Percentiles rank a stretch among this genome's conserved stretches.
Conservation (phyloP, 2,329 filamentous ascomycete species). For the Fusarium avenaceum region DNA sequence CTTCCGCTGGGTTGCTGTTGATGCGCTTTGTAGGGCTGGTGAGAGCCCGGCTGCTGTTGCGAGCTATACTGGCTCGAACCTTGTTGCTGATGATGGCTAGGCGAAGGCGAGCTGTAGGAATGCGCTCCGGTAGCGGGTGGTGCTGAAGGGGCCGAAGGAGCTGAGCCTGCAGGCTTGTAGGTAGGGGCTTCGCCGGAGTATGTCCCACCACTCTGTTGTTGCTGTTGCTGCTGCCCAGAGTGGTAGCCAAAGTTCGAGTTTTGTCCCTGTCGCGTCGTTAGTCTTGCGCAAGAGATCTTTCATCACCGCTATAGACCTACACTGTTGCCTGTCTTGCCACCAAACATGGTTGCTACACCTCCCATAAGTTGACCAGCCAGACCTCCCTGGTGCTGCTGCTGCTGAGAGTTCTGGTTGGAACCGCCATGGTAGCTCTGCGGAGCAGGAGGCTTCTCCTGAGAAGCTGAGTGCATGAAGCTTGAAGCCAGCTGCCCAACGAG, state of each 20-base stretch:
- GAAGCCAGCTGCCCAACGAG: slow-evolving; percentile 70
- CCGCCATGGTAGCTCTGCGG: slow-evolving; percentile 65
- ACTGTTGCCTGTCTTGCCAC: slow-evolving; percentile 58
- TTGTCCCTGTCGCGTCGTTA: slow-evolving; percentile 58
- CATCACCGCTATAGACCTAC: slow-evolving; percentile 47
- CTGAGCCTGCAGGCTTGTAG: slow-evolving; percentile 54
- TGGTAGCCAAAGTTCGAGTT: slow-evolving; percentile 71
- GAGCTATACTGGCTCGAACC: slow-evolving; percentile 22
- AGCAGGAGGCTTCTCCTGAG: slow-evolving; percentile 60
- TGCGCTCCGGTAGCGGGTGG: slow-evolving; percentile 47
- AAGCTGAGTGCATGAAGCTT: slow-evolving; percentile 65
- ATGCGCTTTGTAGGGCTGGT: slow-evolving; percentile 28
- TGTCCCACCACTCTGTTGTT: slow-evolving; percentile 25
- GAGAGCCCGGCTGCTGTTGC: slow-evolving; percentile 40
- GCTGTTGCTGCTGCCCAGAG: slow-evolving; percentile 58
- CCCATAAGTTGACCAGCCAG: slow-evolving; percentile 68
- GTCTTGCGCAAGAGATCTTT: slow-evolving; percentile 2
- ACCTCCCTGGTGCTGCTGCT: slow-evolving; percentile 58
- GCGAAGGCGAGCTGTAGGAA: slow-evolving; percentile 47
- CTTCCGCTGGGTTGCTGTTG: slow-evolving; percentile 46
- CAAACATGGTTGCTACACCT: slow-evolving; percentile 67
- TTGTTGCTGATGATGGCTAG: slow-evolving; percentile 49
- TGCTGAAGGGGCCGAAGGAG: slow-evolving; percentile 47
- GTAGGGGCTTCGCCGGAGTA: slow-evolving; percentile 74
- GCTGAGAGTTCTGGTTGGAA: slow-evolving; percentile 55